Conservation (phyloP, 805 yeast genomes). For the Brettanomyces nanus region DNA sequence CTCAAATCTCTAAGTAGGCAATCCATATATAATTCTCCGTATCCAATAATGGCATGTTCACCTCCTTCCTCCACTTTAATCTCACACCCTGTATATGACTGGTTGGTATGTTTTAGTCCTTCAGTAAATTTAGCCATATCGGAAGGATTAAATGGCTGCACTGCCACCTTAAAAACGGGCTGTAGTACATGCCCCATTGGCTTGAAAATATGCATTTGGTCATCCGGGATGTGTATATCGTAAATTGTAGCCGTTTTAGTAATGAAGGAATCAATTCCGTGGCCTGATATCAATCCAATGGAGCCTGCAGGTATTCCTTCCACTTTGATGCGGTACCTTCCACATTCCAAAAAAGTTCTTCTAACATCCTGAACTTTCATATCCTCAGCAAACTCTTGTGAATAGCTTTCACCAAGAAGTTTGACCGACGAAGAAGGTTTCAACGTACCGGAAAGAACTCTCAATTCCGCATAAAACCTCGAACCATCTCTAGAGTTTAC, state of each 20-base stretch:
- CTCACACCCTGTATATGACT: constrained; percentile 56
- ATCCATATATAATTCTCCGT: constrained; percentile 86
- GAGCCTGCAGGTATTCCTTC: constrained; percentile 51
- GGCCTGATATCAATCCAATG: constrained; percentile 60
- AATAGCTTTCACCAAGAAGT: constrained; percentile 48
- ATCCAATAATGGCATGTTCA: constrained; percentile 69
- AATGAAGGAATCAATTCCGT: constrained; percentile 40
- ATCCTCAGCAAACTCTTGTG: constrained; percentile 46
- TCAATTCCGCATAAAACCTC: constrained; percentile 47
- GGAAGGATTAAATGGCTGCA: constrained; percentile 73
- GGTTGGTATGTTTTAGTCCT: constrained; percentile 57
- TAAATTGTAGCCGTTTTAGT: constrained; percentile 55
- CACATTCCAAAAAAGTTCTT: constrained; percentile 50
- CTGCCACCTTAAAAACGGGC: constrained; percentile 71
- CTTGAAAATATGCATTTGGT: constrained; percentile 27
- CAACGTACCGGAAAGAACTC: constrained; percentile 57
- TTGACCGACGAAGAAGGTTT: constrained; percentile 37
- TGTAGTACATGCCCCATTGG: constrained; percentile 37
- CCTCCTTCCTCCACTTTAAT: constrained; percentile 84
- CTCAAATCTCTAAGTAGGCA: constrained; percentile 74
- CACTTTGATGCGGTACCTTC: constrained; percentile 57
- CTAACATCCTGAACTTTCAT: constrained; percentile 32
- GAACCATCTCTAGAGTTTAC: constrained; percentile 46
- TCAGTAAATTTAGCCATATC: constrained; percentile 67
- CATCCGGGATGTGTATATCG: constrained; percentile 17